Percentiles rank a stretch among this genome's conserved stretches.
Evolutionary conservation across 2,329 filamentous ascomycete species (phyloP).

Genomic region (Aspergillus eucalypticola): DNA sequence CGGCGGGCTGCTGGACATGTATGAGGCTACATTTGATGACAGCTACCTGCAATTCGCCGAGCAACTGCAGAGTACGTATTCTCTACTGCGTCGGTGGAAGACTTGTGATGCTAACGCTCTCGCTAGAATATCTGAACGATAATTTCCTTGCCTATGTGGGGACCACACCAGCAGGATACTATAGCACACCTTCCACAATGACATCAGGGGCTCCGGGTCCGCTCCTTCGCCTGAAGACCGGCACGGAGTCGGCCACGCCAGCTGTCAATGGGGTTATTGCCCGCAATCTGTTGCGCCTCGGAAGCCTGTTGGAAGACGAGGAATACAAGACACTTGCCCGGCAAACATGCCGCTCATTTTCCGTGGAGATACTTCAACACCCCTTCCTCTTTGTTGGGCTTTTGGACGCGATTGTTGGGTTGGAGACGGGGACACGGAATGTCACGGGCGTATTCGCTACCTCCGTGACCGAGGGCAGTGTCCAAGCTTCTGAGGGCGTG

Average conservation of each 20-base stretch:
- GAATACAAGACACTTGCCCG: slow-evolving; percentile 65
- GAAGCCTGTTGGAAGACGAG: slow-evolving; percentile 66
- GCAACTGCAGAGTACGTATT: slow-evolving; percentile 66
- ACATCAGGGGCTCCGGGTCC: slow-evolving; percentile 60
- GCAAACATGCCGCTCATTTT: slow-evolving; percentile 79
- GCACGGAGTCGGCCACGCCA: slow-evolving; percentile 89
- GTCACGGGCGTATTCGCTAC: slow-evolving; percentile 57
- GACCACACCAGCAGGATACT: slow-evolving; percentile 42
- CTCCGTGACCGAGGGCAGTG: slow-evolving; percentile 17
- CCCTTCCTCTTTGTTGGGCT: slow-evolving; percentile 87
- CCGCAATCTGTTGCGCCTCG: slow-evolving; percentile 80
- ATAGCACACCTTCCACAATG: slow-evolving; percentile 45
- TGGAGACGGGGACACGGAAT: slow-evolving; percentile 67
- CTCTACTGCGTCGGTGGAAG: neutral
- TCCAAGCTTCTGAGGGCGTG: slow-evolving; percentile 17
- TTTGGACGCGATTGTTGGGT: slow-evolving; percentile 72
- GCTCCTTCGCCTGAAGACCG: slow-evolving; percentile 87
- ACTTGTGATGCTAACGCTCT: slow-evolving; percentile 11
- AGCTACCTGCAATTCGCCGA: slow-evolving; percentile 78
- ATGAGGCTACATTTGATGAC: slow-evolving; percentile 77
- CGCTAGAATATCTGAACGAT: slow-evolving; percentile 66
- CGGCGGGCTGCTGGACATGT: slow-evolving; percentile 78
- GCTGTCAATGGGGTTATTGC: slow-evolving; percentile 88
- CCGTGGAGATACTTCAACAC: slow-evolving; percentile 88
- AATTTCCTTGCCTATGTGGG: slow-evolving; percentile 71